A percentile compares a stretch with the other conserved stretches of the same genome.
phyloP scores from a whole-genome alignment of 768 basidiomycete species.

The Suillus variegatus region DNA sequence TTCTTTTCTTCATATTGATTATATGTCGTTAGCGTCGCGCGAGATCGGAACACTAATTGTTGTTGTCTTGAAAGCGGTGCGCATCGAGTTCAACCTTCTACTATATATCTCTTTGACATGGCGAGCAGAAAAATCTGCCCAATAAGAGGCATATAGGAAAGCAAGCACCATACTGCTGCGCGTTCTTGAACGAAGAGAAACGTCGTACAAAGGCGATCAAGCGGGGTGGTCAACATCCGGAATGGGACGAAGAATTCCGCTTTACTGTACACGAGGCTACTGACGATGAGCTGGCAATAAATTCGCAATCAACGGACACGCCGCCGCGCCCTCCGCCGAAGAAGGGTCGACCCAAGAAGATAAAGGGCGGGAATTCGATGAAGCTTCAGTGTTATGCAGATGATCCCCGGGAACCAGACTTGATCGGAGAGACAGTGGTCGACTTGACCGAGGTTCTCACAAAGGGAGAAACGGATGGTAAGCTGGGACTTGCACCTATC shows the following conservation, averaged over 20 bases:
- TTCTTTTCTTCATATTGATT: constrained; percentile 13
- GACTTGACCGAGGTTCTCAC: constrained; percentile 89
- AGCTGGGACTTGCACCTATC: constrained; percentile 26
- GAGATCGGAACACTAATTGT: constrained; percentile 93
- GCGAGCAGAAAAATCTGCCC: constrained; percentile 75
- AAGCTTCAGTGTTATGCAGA: constrained; percentile 90
- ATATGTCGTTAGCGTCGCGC: constrained; percentile 61
- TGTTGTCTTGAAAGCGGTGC: constrained; percentile 91
- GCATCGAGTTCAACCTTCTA: constrained; percentile 32
- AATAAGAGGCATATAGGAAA: constrained; percentile 94
- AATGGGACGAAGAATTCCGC: constrained; percentile 98
- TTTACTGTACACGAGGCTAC: constrained; percentile 85
- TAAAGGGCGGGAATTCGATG: constrained; percentile 77
- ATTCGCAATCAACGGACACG: constrained; percentile 41
- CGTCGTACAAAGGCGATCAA: constrained; percentile 92
- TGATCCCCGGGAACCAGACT: constrained; percentile 91
- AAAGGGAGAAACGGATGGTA: constrained; percentile 96
- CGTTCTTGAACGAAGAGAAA: constrained; percentile 79
- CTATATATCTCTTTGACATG: constrained; percentile 20
- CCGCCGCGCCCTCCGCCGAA: constrained; percentile 77
- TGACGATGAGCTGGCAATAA: constrained; percentile 50
- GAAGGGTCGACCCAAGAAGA: constrained; percentile 40
- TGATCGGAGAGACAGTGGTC: constrained; percentile 90
- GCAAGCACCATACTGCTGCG: constrained; percentile 93
- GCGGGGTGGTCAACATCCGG: constrained; percentile 96